Conservation (phyloP, 1,284 basidiomycete species). For the Melampsora larici-populina region DNA sequence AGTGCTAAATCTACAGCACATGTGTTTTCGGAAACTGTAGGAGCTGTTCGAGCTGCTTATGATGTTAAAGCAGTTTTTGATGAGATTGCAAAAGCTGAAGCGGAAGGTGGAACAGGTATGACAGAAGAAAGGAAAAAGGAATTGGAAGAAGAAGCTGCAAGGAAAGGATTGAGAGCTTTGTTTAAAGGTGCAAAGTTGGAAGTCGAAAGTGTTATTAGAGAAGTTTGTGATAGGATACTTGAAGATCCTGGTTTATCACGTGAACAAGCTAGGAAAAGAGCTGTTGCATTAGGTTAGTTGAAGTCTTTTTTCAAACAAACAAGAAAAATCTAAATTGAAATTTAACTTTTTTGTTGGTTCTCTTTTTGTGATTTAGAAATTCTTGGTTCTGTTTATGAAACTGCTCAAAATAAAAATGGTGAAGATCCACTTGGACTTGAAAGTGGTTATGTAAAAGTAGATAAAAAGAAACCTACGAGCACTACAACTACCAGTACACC, state of each 20-base stretch:
- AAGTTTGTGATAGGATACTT: constrained; percentile 85
- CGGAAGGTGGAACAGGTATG: constrained; percentile 82
- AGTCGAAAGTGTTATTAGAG: constrained; percentile 86
- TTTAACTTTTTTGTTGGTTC: neutral
- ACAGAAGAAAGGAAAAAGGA: constrained; percentile 79
- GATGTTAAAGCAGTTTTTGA: constrained; percentile 94
- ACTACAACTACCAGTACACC: neutral
- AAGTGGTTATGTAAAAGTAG: constrained; percentile 43
- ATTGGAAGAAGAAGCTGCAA: constrained; percentile 91
- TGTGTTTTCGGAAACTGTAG: constrained; percentile 87
- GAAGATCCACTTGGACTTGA: constrained; percentile 34
- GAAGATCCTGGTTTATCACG: constrained; percentile 52
- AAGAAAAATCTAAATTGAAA: neutral
- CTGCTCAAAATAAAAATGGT: constrained; percentile 38
- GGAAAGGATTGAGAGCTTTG: constrained; percentile 63
- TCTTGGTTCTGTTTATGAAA: constrained; percentile 37
- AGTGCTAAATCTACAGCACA: constrained; percentile 91
- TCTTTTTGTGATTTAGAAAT: constrained; percentile 23
- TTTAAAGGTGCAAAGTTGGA: constrained; percentile 80
- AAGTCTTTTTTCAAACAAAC: neutral
- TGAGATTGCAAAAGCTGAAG: constrained; percentile 68
- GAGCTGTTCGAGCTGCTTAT: constrained; percentile 78
- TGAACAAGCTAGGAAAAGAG: constrained; percentile 31
- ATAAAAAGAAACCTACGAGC: constrained; percentile 20
- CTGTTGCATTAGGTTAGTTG: constrained; percentile 39